A percentile compares a stretch with the other conserved stretches of the same genome.
These are phyloP conservation scores for Gilbertella persicaria DNA, from an alignment of 371 early-diverging fungal species.

Conservation along the genomic window DNA sequence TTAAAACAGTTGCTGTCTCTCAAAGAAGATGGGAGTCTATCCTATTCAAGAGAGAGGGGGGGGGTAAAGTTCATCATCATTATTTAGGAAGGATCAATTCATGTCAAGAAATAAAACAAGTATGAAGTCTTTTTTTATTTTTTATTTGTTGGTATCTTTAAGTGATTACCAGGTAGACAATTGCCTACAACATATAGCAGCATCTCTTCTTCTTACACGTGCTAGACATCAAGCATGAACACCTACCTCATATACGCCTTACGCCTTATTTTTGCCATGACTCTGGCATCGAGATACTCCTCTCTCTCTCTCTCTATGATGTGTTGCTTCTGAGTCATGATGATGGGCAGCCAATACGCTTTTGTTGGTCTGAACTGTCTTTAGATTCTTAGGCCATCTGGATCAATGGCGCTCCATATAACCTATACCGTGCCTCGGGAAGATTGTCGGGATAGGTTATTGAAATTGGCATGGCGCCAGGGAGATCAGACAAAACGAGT, in stretches of 20 bases:
- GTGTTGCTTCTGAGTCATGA: conserved; percentile 4
- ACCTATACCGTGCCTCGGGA: conserved; percentile 1
- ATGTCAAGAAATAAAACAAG: too few relatives aligned
- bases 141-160: too few relatives aligned
- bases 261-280: conserved; percentile 13
- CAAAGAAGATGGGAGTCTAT: too few relatives aligned
- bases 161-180: too few relatives aligned
- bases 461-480: conserved; percentile 10
- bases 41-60: too few relatives aligned
- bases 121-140: too few relatives aligned
- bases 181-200: too few relatives aligned
- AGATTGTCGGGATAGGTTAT: background rate
- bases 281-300: conserved; percentile 13
- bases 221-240: conserved; percentile 11
- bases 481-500: conserved; percentile 11
- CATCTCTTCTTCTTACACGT: conserved; percentile 9
- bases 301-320: conserved; percentile 9
- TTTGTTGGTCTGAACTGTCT: background rate
- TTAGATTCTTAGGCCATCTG: background rate
- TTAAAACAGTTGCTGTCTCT: too few relatives aligned
- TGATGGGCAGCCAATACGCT: too few relatives aligned
- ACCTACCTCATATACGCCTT: conserved; percentile 2
- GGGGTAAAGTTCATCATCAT: too few relatives aligned
- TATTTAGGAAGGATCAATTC: too few relatives aligned
- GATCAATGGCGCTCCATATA: conserved; percentile 11